Percentiles rank a stretch among this genome's conserved stretches.
Evolutionary conservation across 2,329 filamentous ascomycete genomes (phyloP).

Genomic region (Aspergillus ibericus): DNA sequence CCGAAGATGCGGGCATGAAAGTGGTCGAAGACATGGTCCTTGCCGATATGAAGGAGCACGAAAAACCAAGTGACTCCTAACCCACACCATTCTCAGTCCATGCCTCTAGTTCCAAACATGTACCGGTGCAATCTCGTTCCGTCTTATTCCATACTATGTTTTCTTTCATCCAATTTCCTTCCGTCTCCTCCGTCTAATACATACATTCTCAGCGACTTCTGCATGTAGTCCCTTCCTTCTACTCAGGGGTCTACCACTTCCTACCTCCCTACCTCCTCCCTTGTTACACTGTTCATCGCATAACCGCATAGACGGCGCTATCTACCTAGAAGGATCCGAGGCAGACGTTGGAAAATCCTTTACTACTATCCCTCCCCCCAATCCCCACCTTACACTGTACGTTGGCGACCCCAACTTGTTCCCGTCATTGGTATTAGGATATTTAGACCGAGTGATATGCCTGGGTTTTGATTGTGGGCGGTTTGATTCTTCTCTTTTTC

Average conservation of each 20-base stretch:
- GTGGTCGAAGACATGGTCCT: constrained; percentile 52
- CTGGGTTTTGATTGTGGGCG: background rate
- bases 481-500: background rate
- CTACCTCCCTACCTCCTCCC: background rate
- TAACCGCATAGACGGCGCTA: too few relatives aligned
- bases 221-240: background rate
- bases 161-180: background rate
- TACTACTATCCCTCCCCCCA: too few relatives aligned
- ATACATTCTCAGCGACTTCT: background rate
- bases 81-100: background rate
- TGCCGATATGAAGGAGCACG: constrained; percentile 35
- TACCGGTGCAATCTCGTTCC: background rate
- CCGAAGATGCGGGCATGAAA: constrained; percentile 52
- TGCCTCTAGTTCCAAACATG: background rate
- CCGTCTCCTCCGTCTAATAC: background rate
- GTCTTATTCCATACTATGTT: background rate
- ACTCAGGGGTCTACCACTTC: background rate
- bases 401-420: too few relatives aligned
- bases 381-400: too few relatives aligned
- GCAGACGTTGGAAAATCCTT: too few relatives aligned
- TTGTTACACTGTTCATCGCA: too few relatives aligned
- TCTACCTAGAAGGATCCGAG: too few relatives aligned
- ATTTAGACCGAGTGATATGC: background rate
- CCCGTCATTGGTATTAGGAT: too few relatives aligned
- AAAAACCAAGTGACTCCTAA: constrained; percentile 11